Conservation (phyloP, 805 yeast genomes). For the Yarrowia sp. region DNA sequence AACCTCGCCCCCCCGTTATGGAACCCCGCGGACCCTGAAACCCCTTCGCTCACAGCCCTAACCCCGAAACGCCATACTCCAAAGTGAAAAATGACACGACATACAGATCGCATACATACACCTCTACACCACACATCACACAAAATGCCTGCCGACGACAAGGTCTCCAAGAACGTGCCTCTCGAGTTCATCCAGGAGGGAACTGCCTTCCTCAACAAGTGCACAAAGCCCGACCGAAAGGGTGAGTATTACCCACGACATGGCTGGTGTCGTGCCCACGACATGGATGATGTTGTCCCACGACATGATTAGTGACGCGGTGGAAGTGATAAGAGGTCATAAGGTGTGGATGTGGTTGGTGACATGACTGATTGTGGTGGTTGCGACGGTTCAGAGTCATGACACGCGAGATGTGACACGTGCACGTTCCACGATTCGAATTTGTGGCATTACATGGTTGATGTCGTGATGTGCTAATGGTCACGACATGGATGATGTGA, state of each 20-base stretch:
- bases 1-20: not conserved
- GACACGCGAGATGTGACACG: too few species aligned
- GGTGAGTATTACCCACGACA: conserved; percentile 45
- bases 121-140: conserved; percentile 31
- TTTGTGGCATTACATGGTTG: too few species aligned
- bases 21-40: too few species aligned
- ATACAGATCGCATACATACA: not conserved
- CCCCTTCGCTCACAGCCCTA: not conserved
- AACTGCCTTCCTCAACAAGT: conserved; percentile 78
- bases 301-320: too few species aligned
- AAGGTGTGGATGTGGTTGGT: not conserved
- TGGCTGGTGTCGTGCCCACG: too few species aligned
- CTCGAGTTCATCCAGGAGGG: conserved; percentile 91
- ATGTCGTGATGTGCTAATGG: too few species aligned
- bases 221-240: conserved; percentile 87
- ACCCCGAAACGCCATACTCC: conserved; percentile 2
- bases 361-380: too few species aligned
- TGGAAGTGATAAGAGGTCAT: too few species aligned
- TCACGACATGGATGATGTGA: too few species aligned
- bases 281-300: too few species aligned
- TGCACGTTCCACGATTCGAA: too few species aligned
- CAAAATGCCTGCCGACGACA: conserved; percentile 47
- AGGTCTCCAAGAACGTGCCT: conserved; percentile 55
- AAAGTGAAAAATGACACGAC: conserved; percentile 24
- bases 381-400: too few species aligned